Base-by-base conservation (phyloP, 371 early-diverging fungal genomes). In the Apophysomyces ossiformis region DNA sequence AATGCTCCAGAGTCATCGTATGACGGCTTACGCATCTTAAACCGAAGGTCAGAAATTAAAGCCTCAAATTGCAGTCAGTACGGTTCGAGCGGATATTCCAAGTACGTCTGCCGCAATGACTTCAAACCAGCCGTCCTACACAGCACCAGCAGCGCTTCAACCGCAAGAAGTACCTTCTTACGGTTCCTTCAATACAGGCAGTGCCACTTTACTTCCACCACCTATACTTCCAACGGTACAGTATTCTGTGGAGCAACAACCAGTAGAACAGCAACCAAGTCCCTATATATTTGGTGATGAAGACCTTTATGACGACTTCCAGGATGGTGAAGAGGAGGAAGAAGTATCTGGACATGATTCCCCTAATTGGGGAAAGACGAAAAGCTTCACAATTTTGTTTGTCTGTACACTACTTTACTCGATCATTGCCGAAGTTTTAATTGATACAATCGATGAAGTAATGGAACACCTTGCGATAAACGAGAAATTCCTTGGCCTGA, bases 401-500 rank as follows among this genome's bases (percentile, higher is more conserved):
- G 76, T 72, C 0, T 95, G 94, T 68, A 98, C 99, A 0, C 72
- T 96, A 11, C 72, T 93, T 21, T 98, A 93, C 72, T 85, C 94
- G 7, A 75, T 95, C 62, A 90, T 98, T 71, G 98, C 98, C 38
- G 93, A 95, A 69, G 84, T 93, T 36, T 69, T 95, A 60, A 91
- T 95, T 4, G 85, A 88, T 46, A 91, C 89, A 32, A 92, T 93
- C 7, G 93, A 93, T 64, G 84, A 81, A 32, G 90, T 93, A 5
- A 81, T 93, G 70, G 79, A 86, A 38, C 76, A 79, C 26, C 38
- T 81, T 44, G 85, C 86, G 7, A 78, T 97, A 54, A 88, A 87
- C 65, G 95, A 95, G 64, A 97, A 97, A 78, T 88, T 95, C 58
- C 69, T 98, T 37, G 98, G 98, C 0, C 71, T 96, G 69, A 95